Evolutionary conservation across 1,139 yeast genomes (phyloP).

Genomic region (Taiozyma sp.): DNA sequence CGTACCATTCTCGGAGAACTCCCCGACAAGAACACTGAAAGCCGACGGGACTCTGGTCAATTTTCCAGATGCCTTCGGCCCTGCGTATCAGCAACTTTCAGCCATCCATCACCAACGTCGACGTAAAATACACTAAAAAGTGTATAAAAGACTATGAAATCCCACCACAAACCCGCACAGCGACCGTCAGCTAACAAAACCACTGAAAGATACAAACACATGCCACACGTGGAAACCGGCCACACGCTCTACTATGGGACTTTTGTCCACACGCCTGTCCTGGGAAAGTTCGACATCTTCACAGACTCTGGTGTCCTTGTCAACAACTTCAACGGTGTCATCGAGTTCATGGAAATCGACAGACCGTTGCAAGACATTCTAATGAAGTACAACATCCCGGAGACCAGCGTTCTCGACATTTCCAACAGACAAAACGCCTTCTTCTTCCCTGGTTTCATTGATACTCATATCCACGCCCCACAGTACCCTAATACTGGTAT

Average conservation of each 20-base stretch:
- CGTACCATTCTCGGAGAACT: neutral
- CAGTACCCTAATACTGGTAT: conserved; percentile 95
- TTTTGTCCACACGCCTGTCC: conserved; percentile 49
- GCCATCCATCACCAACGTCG: neutral
- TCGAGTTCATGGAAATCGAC: conserved; percentile 34
- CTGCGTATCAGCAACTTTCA: neutral
- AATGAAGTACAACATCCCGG: neutral
- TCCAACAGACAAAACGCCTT: conserved; percentile 39
- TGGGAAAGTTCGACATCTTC: conserved; percentile 44
- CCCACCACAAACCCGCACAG: neutral
- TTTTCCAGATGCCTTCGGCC: neutral
- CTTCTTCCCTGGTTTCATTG: conserved; percentile 89
- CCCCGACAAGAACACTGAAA: neutral
- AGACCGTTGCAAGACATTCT: conserved; percentile 10
- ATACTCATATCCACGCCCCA: conserved; percentile 95
- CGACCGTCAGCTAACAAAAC: neutral
- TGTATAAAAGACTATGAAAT: neutral
- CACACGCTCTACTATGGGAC: conserved; percentile 38
- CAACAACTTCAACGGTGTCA: conserved; percentile 36
- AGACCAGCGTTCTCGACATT: conserved; percentile 26
- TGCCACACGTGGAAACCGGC: neutral
- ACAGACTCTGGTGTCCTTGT: conserved; percentile 53
- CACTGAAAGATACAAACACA: neutral
- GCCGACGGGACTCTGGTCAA: too few species aligned
- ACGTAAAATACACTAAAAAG: neutral